phyloP scores from a whole-genome alignment of 805 yeast genomes.

The Kodamaea lidongshanica region DNA sequence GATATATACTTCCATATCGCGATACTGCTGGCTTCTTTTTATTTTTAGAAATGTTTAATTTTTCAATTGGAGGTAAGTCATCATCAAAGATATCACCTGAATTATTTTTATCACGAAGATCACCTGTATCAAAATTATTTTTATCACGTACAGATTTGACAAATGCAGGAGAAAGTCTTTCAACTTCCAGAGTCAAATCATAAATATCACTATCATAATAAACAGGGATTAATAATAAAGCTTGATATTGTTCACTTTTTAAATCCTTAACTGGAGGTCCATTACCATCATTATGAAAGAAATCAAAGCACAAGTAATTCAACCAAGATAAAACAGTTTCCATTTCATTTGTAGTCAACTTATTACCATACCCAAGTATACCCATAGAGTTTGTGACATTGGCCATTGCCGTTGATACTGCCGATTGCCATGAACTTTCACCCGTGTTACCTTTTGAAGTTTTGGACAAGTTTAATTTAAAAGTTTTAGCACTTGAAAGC shows the following conservation, averaged over 20 bases:
- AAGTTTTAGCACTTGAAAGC: slow-evolving; percentile 40
- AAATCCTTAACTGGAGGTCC: slow-evolving; percentile 68
- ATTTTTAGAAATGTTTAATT: slow-evolving; percentile 4
- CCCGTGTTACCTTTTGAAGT: slow-evolving; percentile 13
- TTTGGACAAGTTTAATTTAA: slow-evolving; percentile 23
- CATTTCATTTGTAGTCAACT: slow-evolving; percentile 53
- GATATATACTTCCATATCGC: slow-evolving; percentile 46
- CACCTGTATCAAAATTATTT: slow-evolving; percentile 38
- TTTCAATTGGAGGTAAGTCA: slow-evolving; percentile 5
- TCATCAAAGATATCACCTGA: slow-evolving; percentile 1
- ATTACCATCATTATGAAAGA: slow-evolving; percentile 74
- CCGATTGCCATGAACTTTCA: slow-evolving; percentile 31
- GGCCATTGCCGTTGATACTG: slow-evolving; percentile 45
- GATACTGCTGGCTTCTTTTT: slow-evolving; percentile 10
- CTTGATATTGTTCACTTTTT: slow-evolving; percentile 58
- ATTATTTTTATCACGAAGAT: no score
- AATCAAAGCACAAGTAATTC: slow-evolving; percentile 55
- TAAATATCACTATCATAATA: slow-evolving; percentile 50
- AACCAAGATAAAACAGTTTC: slow-evolving; percentile 71
- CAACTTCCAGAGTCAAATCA: slow-evolving; percentile 52
- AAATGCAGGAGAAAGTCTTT: slow-evolving; percentile 51
- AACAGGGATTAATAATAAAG: slow-evolving; percentile 55
- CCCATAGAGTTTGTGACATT: slow-evolving; percentile 40
- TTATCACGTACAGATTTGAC: slow-evolving; percentile 43
- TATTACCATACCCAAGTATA: slow-evolving; percentile 47